Evolutionary conservation across 2,329 filamentous ascomycete genomes (phyloP), one percentile per base, ranked within the genome.

Genomic region (Pyrenophora teres): DNA sequence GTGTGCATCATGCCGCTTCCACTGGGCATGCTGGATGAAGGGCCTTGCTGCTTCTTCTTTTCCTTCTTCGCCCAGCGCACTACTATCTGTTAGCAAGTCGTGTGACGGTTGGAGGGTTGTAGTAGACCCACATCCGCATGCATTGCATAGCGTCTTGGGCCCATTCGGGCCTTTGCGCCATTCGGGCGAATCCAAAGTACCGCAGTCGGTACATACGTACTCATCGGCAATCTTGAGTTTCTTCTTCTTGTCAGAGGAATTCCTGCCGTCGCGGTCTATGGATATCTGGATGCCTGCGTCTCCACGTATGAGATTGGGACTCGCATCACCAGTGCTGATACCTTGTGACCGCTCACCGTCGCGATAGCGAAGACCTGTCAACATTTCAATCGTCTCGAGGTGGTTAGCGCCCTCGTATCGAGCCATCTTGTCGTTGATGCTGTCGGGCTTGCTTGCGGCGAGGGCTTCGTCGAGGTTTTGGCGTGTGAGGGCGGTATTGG

Each of bases 121-220:
- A 15, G 16, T 1, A 3, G n/a, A 79, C 80, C 76, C 64, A 83
- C 83, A 89, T 86, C 93, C 93, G 70, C 93, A 97, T 6, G 93
- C 93, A 76, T 97, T 97, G 75, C 93, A 97, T 10, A 97, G 78
- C 7, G 93, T 97, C 75, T 97, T 97, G 1, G 92, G 92, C 2
- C 93, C 93, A 57, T 85, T 90, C 0, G 93, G 93, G 0, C 93
- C 93, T 73, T 96, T 97, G 56, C 93, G 83, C 93, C 93, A 97
- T 78, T 97, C 93, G 0, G 93, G 93, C 13, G 90, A 96, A 69
- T 97, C 92, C 35, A 95, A 81, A 0, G 91, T 97, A 79, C 93
- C 92, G 75, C 93, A 97, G 73, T 97, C 93, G 1, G 90, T 93
- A 74, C 93, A 97, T 32, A 96, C 90, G 70, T 97, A 97, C 78